Evolutionary conservation across 352 stramenopile genomes (phyloP).

Genomic region (Globisporangium radiosum): DNA sequence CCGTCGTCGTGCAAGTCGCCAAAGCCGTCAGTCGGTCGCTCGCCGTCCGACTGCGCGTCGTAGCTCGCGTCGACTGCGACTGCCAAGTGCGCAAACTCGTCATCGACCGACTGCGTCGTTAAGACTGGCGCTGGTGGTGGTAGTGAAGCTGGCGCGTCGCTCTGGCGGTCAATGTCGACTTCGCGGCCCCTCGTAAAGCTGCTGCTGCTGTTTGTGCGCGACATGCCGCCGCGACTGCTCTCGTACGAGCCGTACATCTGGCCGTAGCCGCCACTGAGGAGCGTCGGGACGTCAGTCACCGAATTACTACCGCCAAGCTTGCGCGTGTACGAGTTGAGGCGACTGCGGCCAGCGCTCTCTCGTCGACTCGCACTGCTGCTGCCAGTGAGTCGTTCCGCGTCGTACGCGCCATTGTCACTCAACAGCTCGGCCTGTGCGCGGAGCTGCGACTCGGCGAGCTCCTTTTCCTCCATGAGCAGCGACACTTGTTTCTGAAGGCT

Average conservation of each 20-base stretch:
- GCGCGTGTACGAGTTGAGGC: conserved; percentile 54
- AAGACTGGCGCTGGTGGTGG: neutral
- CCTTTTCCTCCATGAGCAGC: conserved; percentile 81
- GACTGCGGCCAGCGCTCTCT: conserved; percentile 9
- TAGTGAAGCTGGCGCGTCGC: neutral
- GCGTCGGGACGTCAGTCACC: conserved; percentile 14
- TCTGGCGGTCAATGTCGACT: conserved; percentile 27
- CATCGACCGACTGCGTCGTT: conserved; percentile 16
- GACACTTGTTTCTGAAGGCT: conserved; percentile 82
- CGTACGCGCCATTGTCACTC: conserved; percentile 17
- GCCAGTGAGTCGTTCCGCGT: conserved; percentile 34
- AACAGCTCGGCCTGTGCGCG: conserved; percentile 65
- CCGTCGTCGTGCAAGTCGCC: conserved; percentile 38
- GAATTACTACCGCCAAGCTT: conserved; percentile 22
- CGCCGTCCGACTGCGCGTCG: conserved; percentile 36
- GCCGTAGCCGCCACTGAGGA: conserved; percentile 16
- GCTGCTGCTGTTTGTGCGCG: conserved; percentile 22
- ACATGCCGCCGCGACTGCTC: conserved; percentile 15
- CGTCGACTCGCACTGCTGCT: conserved; percentile 13
- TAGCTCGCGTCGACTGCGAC: conserved; percentile 41
- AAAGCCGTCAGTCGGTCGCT: conserved; percentile 22
- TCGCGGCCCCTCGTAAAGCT: conserved; percentile 34
- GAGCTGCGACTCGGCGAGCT: conserved; percentile 69
- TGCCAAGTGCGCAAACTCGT: conserved; percentile 41
- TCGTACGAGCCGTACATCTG: conserved; percentile 37